Conservation (phyloP, 495 filamentous ascomycete genomes). For the Aspergillus egyptiacus region DNA sequence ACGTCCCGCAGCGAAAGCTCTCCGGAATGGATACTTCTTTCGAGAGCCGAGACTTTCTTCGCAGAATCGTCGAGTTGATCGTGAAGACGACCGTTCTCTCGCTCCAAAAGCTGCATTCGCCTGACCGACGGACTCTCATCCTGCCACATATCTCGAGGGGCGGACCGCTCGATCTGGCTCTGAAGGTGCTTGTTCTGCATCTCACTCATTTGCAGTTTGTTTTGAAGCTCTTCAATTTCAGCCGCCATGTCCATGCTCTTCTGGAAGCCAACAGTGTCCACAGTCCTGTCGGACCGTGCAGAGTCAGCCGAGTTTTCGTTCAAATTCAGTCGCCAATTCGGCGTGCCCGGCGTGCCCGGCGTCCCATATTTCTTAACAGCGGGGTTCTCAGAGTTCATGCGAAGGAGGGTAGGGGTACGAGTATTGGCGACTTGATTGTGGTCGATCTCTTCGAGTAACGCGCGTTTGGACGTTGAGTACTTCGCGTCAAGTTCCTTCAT, state of each 20-base stretch:
- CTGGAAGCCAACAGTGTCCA: constrained; percentile 84
- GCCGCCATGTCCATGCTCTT: constrained; percentile 85
- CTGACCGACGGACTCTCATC: constrained; percentile 81
- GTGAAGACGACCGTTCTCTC: constrained; percentile 86
- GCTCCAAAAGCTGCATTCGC: constrained; percentile 85
- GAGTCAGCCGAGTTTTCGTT: constrained; percentile 65
- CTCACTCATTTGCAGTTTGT: constrained; percentile 88
- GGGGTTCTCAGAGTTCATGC: constrained; percentile 63
- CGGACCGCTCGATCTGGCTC: constrained; percentile 68
- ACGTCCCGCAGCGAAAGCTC: constrained; percentile 87
- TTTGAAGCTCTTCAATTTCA: constrained; percentile 89
- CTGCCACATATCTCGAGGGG: constrained; percentile 55
- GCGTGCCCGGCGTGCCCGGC: constrained; percentile 68
- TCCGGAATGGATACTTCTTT: constrained; percentile 81
- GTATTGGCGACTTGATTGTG: constrained; percentile 71
- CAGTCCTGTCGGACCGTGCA: constrained; percentile 77
- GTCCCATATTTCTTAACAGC: constrained; percentile 61
- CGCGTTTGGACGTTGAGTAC: constrained; percentile 65
- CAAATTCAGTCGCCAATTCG: constrained; percentile 63
- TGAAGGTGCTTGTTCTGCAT: constrained; percentile 96
- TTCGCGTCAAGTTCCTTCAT: constrained; percentile 65
- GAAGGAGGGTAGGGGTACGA: constrained; percentile 69
- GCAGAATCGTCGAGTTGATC: constrained; percentile 93
- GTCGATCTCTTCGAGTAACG: constrained; percentile 80
- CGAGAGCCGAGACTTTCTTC: constrained; percentile 86